Percentiles rank a stretch among this genome's conserved stretches.
phyloP scores from a whole-genome alignment of 2,329 filamentous ascomycete genomes.

The Epichloe typhina region DNA sequence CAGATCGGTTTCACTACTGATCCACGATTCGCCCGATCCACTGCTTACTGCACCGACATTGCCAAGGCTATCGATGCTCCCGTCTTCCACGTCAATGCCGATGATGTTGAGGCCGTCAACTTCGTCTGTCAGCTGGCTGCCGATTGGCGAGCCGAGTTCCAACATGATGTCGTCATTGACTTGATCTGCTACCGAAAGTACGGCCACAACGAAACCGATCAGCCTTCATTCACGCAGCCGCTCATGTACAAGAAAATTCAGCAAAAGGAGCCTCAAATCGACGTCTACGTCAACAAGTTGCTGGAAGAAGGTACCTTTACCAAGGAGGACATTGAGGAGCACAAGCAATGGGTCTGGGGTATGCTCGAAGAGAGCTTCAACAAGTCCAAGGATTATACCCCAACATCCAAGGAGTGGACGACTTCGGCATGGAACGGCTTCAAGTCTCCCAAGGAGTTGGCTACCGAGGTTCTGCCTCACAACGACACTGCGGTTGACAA shows the following conservation, averaged over 20 bases:
- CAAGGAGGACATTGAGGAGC: conserved; percentile 94
- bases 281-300: conserved; percentile 85
- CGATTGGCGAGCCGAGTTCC: conserved; percentile 97
- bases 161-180: conserved; percentile 95
- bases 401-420: conserved; percentile 94
- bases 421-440: conserved; percentile 99
- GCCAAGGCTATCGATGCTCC: conserved; percentile 97
- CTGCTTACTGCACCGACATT: conserved; percentile 97
- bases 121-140: conserved; percentile 94
- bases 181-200: conserved; percentile 98
- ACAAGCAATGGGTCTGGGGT: conserved; percentile 99
- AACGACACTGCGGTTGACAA: conserved; percentile 68
- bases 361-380: conserved; percentile 98
- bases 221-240: conserved; percentile 98
- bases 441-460: conserved; percentile 96
- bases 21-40: conserved; percentile 91
- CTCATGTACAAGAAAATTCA: conserved; percentile 98
- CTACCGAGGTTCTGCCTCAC: conserved; percentile 86
- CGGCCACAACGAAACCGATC: conserved; percentile 98
- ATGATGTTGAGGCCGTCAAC: conserved; percentile 96
- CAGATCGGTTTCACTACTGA: conserved; percentile 99
- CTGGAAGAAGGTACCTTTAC: conserved; percentile 88
- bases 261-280: conserved; percentile 69
- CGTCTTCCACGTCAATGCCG: conserved; percentile 97
- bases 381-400: conserved; percentile 94